Percentiles rank a stretch among this genome's conserved stretches.
These are phyloP conservation scores for Obelidium mucronatum DNA, from an alignment of 192 early-diverging fungal species.

Conservation along the genomic window DNA sequence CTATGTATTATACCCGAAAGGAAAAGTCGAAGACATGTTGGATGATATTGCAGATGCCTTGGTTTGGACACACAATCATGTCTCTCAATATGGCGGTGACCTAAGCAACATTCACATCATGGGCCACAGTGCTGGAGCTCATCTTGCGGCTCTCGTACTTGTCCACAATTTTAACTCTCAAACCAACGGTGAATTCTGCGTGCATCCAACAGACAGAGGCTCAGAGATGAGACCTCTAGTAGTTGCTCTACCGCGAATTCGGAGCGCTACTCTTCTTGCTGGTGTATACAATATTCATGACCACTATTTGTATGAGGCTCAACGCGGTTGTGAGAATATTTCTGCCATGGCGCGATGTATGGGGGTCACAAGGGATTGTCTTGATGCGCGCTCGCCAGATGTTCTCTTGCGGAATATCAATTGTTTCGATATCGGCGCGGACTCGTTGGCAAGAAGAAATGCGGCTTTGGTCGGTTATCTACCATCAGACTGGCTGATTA, in stretches of 20 bases:
- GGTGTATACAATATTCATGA: conserved; percentile 50
- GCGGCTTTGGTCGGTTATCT: neutral
- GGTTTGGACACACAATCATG: conserved; percentile 41
- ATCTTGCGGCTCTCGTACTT: conserved; percentile 44
- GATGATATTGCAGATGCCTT: conserved; percentile 41
- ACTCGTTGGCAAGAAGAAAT: neutral
- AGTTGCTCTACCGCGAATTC: conserved; percentile 10
- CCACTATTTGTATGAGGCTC: conserved; percentile 46
- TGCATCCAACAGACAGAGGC: neutral
- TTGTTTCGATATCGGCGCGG: neutral
- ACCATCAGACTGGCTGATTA: conserved; percentile 33
- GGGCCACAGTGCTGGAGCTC: conserved; percentile 54
- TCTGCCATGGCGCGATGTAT: conserved; percentile 43
- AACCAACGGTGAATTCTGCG: conserved; percentile 5
- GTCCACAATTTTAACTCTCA: conserved; percentile 30
- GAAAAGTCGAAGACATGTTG: conserved; percentile 47
- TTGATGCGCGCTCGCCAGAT: conserved; percentile 25
- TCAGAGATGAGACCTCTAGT: neutral
- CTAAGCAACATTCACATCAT: conserved; percentile 43
- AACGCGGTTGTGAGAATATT: conserved; percentile 50
- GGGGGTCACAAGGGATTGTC: neutral
- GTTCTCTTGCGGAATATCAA: neutral
- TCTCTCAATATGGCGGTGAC: conserved; percentile 45
- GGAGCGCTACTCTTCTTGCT: conserved; percentile 37
- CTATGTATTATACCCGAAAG: conserved; percentile 50